Base-by-base conservation (phyloP, 768 basidiomycete genomes). In the Mycena metata region DNA sequence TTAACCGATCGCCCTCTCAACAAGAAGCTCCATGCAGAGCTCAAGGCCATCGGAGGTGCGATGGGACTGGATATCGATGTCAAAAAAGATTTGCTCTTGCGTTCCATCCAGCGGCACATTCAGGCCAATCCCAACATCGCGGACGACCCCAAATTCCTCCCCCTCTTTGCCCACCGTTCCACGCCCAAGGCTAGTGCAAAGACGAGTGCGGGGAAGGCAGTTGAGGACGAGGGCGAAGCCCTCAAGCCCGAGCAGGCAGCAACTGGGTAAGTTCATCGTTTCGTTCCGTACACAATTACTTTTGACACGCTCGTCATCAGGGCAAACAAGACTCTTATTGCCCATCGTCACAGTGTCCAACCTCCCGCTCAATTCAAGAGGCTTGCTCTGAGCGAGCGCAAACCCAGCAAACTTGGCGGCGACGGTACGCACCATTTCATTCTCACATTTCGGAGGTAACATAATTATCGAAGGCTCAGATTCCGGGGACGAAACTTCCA, bases 91-190 rank as follows among this genome's bases (percentile, higher is more conserved):
- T 12, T 11, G 2, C 49, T 61, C 36, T 30, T 49, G 47, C 13
- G 26, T 10, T 16, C 47, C 16, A 61, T 61, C 39, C 60, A 42
- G 16, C 35, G 33, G n/a, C 47, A 61, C 9, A 42, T 51, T 7
- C 5, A 42, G 23, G n/a, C 0, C 1, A 6, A 41, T 51, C 51
- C 52, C 6, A 19, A 21, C 13, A 1, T 55, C 8, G 62, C 62
- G 1, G 62, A 55, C 30, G 43, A 64, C 42, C 42, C 62, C 1
- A 23, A 19, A 1, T 46, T 51, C 24, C 36, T 52, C 6, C 47
- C 60, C 19, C 60, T 62, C 23, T 52, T 62, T 16, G 50, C 39
- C 6, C 60, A 62, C n/a, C 60, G 60, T 21, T 17, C 60, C 3
- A 10, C 36, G 1, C 50, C 36, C 23, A 52, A 26, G 41, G 26